Evolutionary conservation across 1,139 yeast species (phyloP), one percentile per base, ranked within the genome.

Genomic region (Pichia sp.): DNA sequence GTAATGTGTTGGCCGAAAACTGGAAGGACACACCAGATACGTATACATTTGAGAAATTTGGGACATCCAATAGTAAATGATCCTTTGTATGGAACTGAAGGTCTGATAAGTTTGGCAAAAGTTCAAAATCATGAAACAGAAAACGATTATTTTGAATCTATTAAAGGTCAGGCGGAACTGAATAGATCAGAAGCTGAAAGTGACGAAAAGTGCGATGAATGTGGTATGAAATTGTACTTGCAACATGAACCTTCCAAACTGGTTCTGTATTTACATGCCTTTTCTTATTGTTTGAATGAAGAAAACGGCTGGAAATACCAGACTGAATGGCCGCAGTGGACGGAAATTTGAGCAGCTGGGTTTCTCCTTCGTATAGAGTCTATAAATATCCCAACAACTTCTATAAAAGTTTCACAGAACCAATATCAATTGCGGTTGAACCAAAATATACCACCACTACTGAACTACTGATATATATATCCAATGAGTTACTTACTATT

Each of bases 21-120:
- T 0, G 95, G 95, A 0, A 71, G 84, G 54, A 82, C 85, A 53
- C 94, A 85, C 59, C 95, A 85, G 58, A 82, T 85, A n/a, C 66
- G 95, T 44, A 81, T 85, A 4, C 94, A 85, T 60, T 60, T 85
- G 29, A 70, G 85, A 29, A 72, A 78, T 46, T 44, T 82, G 43
- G 86, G 87, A 0, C 67, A 60, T 52, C 92, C 95, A 0, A 85
- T 86, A 9, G 72, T 69, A 1, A 83, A 85, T 53, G 95, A 85
- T 58, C 73, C 72, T 8, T 60, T 80, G 16, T 84, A 84, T 59
- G 70, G 55, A 8, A 33, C 26, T 2, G 36, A 29, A 1, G 42
- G 43, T 10, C 7, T 48, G 6, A 48, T 50, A 47, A 33, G 39
- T 35, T 36, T 39, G n/a, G n/a, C 31, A 5, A 28, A 40, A 7